These are phyloP conservation scores for Alternaria novae-zelandiae DNA, from an alignment of 2,329 filamentous ascomycete genomes.

Conservation along the genomic window DNA sequence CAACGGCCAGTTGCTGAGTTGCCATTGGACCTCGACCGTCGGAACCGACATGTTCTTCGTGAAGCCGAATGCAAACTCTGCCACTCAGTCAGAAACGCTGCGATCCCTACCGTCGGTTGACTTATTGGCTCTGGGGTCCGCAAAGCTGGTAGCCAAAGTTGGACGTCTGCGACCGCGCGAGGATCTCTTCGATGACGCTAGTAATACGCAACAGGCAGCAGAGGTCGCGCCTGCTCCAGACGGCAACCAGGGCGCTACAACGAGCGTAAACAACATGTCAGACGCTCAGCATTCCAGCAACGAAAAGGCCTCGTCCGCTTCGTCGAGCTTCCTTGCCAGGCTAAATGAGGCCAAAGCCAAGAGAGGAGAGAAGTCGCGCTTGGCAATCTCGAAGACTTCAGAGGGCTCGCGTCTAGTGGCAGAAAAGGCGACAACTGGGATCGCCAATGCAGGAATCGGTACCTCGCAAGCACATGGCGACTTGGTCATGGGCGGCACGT, in stretches of 20 bases:
- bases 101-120: slow-evolving; percentile 67
- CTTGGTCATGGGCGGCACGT: slow-evolving; percentile 17
- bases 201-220: slow-evolving; percentile 1
- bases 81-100: slow-evolving; percentile 47
- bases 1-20: slow-evolving; percentile 77
- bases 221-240: slow-evolving; percentile 2
- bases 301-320: slow-evolving; percentile 16
- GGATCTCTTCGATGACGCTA: slow-evolving; percentile 24
- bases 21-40: slow-evolving; percentile 80
- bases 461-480: slow-evolving; percentile 8
- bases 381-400: slow-evolving; percentile 22
- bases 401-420: slow-evolving; percentile 24
- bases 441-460: not conserved
- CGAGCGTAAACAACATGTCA: not conserved
- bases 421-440: not conserved
- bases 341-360: slow-evolving; percentile 51
- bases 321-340: slow-evolving; percentile 50
- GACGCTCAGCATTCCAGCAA: slow-evolving; percentile 2
- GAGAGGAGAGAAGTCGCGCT: slow-evolving; percentile 45
- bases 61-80: slow-evolving; percentile 30
- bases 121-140: slow-evolving; percentile 72
- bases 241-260: not conserved
- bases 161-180: slow-evolving; percentile 59
- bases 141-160: slow-evolving; percentile 72
- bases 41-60: slow-evolving; percentile 83